Conservation (phyloP, 768 basidiomycete genomes). For the Kwoniella heveanensis region DNA sequence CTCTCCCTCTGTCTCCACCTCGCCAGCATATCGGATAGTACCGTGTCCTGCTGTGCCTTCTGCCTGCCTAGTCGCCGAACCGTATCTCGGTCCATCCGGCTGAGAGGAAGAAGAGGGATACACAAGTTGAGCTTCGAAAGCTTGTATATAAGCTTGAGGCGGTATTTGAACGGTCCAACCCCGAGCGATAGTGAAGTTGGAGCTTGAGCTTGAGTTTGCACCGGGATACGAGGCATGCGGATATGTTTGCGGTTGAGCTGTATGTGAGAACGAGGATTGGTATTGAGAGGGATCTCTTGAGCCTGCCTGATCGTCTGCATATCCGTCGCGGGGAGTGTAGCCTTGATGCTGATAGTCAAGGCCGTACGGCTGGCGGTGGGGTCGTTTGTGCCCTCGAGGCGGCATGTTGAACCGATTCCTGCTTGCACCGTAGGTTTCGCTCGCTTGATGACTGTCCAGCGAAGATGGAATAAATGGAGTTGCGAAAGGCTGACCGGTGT, state of each 20-base stretch:
- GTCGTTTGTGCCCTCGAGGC: neutral
- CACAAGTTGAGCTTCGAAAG: constrained; percentile 74
- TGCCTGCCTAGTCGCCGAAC: too few relatives aligned
- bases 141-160: constrained; percentile 60
- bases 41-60: too few relatives aligned
- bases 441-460: too few relatives aligned
- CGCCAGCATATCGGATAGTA: constrained; percentile 44
- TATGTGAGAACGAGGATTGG: neutral
- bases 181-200: neutral
- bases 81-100: neutral
- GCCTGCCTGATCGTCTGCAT: neutral
- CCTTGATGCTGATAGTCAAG: neutral
- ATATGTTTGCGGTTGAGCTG: neutral
- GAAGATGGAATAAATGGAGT: too few relatives aligned
- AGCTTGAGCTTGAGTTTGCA: neutral
- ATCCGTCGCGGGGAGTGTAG: neutral
- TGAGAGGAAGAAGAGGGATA: constrained; percentile 40
- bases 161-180: constrained; percentile 8
- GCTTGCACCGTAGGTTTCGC: too few relatives aligned
- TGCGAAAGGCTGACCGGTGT: too few relatives aligned
- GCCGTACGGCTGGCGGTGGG: neutral
- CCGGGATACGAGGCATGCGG: neutral
- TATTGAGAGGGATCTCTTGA: neutral
- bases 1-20: constrained; percentile 21
- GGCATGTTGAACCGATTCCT: too few relatives aligned